Conservation (phyloP, 176 grass and related monocot species). For the Puccinellia tenuiflora region DNA sequence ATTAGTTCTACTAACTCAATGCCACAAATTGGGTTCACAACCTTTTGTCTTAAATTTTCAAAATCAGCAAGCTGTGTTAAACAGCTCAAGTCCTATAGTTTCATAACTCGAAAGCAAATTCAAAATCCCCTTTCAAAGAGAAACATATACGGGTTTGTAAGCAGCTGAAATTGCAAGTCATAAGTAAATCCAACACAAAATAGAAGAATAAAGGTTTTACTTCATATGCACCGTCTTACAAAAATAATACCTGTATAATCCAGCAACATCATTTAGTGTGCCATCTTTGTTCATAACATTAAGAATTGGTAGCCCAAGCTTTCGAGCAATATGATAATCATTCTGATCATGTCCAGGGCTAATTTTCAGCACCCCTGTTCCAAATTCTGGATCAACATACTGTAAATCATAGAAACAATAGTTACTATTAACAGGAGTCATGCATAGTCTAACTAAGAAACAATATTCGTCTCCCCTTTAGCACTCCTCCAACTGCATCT, state of each 20-base stretch:
- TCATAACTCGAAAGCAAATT: neutral
- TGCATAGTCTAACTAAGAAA: neutral
- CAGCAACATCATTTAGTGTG: constrained; percentile 90
- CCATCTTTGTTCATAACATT: constrained; percentile 99
- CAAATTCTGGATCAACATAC: constrained; percentile 99
- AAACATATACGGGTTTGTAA: constrained; percentile 11
- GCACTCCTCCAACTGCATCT: constrained; percentile 9
- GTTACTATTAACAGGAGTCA: constrained; percentile 14
- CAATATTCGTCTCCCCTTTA: neutral
- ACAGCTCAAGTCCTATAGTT: neutral
- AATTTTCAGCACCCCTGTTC: constrained; percentile 95
- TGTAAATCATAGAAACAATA: constrained; percentile 46
- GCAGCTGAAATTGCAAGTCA: constrained; percentile 14
- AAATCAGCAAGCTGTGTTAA: constrained; percentile 4
- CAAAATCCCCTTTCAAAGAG: neutral
- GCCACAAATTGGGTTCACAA: neutral
- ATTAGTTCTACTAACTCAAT: neutral
- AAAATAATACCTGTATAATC: constrained; percentile 65
- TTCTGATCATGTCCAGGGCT: constrained; percentile 99
- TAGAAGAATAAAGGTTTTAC: neutral
- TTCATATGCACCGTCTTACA: neutral
- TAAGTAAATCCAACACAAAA: neutral
- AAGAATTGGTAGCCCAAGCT: constrained; percentile 94
- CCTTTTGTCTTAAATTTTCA: constrained; percentile 6
- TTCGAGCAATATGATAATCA: constrained; percentile 98